Evolutionary conservation across 768 basidiomycete genomes (phyloP), one percentile per base, ranked within the genome.

Genomic region (Boletellus ananiceps): DNA sequence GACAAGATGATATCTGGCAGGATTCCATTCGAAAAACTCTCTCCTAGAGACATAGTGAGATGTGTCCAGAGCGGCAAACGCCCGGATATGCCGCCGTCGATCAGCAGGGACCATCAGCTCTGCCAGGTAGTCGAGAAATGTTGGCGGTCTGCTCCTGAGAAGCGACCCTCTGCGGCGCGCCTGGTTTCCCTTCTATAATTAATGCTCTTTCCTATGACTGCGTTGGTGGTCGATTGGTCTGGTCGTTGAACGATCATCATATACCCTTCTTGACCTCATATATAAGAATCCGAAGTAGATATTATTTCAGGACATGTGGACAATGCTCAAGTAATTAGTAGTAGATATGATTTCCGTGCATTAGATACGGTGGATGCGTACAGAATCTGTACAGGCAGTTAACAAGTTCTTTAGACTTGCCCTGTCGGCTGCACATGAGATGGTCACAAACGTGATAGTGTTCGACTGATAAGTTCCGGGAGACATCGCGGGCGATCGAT

Each of bases 1-100:
- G 39, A n/a, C 19, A 39, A 65, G 62, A 60, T 64, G 46, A 0
- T 58, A 23, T 47, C 61, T 27, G 52, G 63, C 13, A 39, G 13
- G 16, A 18, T 49, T 2, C 63, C 58, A 1, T 65, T 64, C 15
- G n/a, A 47, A 34, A 13, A 5, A 0, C 3, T 3, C 19, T 1
- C 34, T 5, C 0, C 1, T 6, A 15, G 3, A 6, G 12, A 33
- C 4, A 29, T 62, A 14, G 0, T 32, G 2, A 1, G 3, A 4
- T 14, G 11, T 18, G 48, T 62, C 35, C 13, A 0, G 32, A 14
- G 6, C 0, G 48, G 44, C 19, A n/a, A 34, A 23, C 54, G 13
- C 38, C 60, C 57, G 3, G 4, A 2, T 5, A 49, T 9, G 31
- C 61, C 63, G 2, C 15, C 5, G 34, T 50, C 36, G 8, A 50